phyloP scores from a whole-genome alignment of 306 rosid species.

The Acacia melanoxylon region DNA sequence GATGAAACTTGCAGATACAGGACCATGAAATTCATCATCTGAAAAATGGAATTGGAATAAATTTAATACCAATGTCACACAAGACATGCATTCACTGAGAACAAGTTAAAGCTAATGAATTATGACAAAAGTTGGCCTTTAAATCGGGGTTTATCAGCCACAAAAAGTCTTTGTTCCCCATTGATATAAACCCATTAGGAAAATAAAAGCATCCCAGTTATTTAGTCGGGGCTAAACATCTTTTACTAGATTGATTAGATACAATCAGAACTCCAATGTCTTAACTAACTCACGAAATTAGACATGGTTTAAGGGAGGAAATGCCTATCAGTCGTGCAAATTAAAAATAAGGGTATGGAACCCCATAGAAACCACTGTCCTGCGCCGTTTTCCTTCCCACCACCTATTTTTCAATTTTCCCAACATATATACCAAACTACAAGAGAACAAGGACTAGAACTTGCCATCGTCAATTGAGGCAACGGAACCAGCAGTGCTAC shows the following conservation, averaged over 20 bases:
- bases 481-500: constrained; percentile 30
- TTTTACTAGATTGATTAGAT: neutral
- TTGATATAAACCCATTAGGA: neutral
- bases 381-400: constrained; percentile 11
- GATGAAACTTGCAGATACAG: constrained; percentile 78
- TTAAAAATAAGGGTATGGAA: neutral
- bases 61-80: neutral
- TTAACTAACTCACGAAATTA: neutral
- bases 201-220: neutral
- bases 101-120: neutral
- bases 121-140: neutral
- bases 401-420: neutral
- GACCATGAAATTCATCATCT: constrained; percentile 80
- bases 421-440: neutral
- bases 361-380: neutral
- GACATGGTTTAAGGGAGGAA: neutral
- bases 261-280: neutral
- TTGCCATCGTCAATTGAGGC: constrained; percentile 37
- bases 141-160: neutral
- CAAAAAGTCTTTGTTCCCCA: neutral
- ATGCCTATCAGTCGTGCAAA: neutral
- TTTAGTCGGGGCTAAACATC: neutral
- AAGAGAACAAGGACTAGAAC: neutral
- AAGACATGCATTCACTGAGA: neutral
- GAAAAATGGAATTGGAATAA: constrained; percentile 29